Evolutionary conservation across 371 early-diverging fungal genomes (phyloP).

Genomic region (Haplosporangium sp.): DNA sequence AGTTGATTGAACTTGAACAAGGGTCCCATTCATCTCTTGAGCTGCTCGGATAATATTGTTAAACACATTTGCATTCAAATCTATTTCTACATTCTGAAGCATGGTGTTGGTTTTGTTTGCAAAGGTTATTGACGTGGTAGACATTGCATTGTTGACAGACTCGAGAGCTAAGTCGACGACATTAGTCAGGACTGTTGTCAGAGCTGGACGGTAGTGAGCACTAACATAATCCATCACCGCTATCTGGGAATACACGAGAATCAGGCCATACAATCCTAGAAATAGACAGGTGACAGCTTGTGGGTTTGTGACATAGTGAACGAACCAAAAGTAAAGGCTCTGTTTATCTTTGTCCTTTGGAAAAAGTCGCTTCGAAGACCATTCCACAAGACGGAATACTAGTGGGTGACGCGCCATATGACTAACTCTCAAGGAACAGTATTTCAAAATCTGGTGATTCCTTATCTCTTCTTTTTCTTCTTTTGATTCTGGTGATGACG

Average conservation of each 20-base stretch:
- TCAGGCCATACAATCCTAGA: conserved; percentile 26
- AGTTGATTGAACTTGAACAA: conserved; percentile 19
- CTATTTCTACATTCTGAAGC: conserved; percentile 13
- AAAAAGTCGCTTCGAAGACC: conserved; percentile 12
- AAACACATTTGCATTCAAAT: conserved; percentile 36
- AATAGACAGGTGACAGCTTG: conserved; percentile 28
- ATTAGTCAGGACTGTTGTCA: neutral
- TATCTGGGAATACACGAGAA: conserved; percentile 18
- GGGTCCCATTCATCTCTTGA: conserved; percentile 3
- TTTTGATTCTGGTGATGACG: neutral
- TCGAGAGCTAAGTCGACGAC: conserved; percentile 1
- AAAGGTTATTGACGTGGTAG: conserved; percentile 14
- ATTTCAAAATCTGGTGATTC: neutral
- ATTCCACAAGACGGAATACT: conserved; percentile 17
- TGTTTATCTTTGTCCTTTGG: conserved; percentile 1
- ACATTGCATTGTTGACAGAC: conserved; percentile 13
- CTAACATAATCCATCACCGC: conserved; percentile 16
- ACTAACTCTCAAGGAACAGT: conserved; percentile 6
- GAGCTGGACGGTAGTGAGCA: conserved; percentile 10
- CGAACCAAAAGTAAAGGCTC: conserved; percentile 29
- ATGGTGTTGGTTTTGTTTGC: conserved; percentile 18
- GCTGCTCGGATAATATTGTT: conserved; percentile 16
- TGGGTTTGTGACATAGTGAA: conserved; percentile 22
- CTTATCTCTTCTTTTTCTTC: too few species aligned
- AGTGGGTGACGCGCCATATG: conserved; percentile 28